phyloP scores from a whole-genome alignment of 257 asterid species.

The Ligustrum vulgare region DNA sequence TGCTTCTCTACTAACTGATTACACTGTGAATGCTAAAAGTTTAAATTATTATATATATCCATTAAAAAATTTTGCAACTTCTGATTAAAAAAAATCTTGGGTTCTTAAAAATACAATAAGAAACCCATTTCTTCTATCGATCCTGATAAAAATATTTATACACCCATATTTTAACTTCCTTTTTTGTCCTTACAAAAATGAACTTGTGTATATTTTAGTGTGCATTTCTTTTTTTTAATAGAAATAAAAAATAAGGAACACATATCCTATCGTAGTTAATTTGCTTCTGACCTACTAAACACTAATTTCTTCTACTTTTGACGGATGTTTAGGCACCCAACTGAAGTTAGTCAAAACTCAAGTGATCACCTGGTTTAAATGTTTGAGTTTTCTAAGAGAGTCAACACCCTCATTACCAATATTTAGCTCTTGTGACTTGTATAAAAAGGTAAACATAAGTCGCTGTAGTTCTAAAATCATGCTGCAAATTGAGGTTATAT shows the following conservation, averaged over 20 bases:
- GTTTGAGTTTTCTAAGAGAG: background rate
- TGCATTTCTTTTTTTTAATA: background rate
- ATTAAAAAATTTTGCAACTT: background rate
- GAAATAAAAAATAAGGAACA: background rate
- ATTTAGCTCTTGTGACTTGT: background rate
- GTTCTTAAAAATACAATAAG: background rate
- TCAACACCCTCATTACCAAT: background rate
- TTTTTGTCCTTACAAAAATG: constrained; percentile 12
- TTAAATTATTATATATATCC: background rate
- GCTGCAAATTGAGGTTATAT: background rate
- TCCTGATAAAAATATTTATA: constrained; percentile 6
- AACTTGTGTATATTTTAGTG: background rate
- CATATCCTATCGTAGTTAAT: background rate
- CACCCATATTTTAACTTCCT: background rate
- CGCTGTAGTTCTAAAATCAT: constrained; percentile 1
- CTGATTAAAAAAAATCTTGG: background rate
- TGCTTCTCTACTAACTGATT: constrained; percentile 12
- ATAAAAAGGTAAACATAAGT: background rate
- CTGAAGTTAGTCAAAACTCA: background rate
- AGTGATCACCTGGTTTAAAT: background rate
- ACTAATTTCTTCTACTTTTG: background rate
- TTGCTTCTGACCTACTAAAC: constrained; percentile 8
- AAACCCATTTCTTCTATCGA: background rate
- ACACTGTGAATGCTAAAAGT: background rate
- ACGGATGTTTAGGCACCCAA: constrained; percentile 6